Evolutionary conservation across 2,329 filamentous ascomycete species (phyloP), one percentile per base, ranked within the genome.

Genomic region (Rhinocladiella mackenziei): DNA sequence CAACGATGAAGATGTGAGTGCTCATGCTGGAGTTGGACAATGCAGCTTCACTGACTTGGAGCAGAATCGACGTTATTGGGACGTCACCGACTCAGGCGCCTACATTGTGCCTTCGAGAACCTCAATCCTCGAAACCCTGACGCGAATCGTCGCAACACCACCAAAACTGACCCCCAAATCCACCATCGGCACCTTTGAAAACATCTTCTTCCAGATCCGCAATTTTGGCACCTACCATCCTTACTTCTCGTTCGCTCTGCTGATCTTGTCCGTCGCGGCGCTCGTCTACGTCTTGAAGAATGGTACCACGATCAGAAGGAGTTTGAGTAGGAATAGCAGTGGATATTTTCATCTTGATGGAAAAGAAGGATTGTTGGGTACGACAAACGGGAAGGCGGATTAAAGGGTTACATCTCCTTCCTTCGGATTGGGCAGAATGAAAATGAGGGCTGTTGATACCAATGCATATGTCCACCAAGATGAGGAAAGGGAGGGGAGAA

Each of bases 41-140:
- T 25, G n/a, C 13, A 39, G 39, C 37, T 47, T 50, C 51, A 59
- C 66, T 74, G 56, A 75, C 60, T 40, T 38, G 37, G 15, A 19
- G 47, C 60, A 94, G 87, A 89, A 87, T 69, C 89, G 86, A 58
- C 82, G 85, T 54, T 98, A 94, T 71, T 98, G 92, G 92, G 92
- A 98, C 62, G 80, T 76, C 22, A 95, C 89, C 34, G 83, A 84
- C 50, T 92, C 87, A 2, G 91, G 89, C 55, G 91, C 92, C 65
- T 79, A 84, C 51, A 97, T 98, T 61, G 82, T 89, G 56, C 84
- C 89, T 41, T 92, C 85, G 18, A 84, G 92, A 51, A 91, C 88
- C 3, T 89, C 86, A 3, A 95, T 96, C 61, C 79, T 95, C 50
- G 89, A 95, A 67, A 94, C 89, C 10, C 69, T 77, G 32, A 70